Evolutionary conservation across 2,329 filamentous ascomycete species (phyloP), one percentile per base, ranked within the genome.

Genomic region (Diaporthe sp.): DNA sequence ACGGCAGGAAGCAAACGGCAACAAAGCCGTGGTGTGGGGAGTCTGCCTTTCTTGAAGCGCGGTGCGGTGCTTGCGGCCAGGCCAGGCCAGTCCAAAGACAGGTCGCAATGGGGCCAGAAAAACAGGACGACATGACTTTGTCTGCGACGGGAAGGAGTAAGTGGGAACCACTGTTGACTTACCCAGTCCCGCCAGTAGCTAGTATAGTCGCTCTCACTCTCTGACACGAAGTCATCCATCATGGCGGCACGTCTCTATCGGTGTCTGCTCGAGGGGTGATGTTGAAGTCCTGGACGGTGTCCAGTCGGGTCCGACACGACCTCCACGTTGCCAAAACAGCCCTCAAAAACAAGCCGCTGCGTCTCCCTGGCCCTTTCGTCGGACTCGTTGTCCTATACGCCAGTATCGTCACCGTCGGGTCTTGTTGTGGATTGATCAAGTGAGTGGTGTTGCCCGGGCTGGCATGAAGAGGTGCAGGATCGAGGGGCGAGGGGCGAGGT

Each of bases 131-230:
- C 17, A 17, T 28, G 42, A 31, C 61, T n/a, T 8, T 53, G 31
- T n/a, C 71, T 47, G 13, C 37, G 58, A 58, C 34, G 34, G 28
- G 39, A 44, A 49, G 37, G 42, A 67, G 63, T 22, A 44, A 25
- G 20, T 51, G 25, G n/a, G 55, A 61, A 8, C 22, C 22, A 37
- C 20, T 34, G 15, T 31, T 6, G 17, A 92, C 95, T 88, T 89
- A 98, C 97, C 97, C 97, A 99, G 87, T 99, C 97, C 85, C 96
- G 90, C 97, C 97, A 99, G 85, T 98, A 99, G 86, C 95, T 98
- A 67, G 97, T 98, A 85, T 98, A 99, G 87, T 99, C 97, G 86
- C 96, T 98, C 84, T 99, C 97, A 17, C 96, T 98, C 86, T 99
- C 97, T 83, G 95, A 98, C 79, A 95, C 96, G 86, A 97, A 98